A percentile compares a stretch with the other conserved stretches of the same genome.
Evolutionary conservation across 2,329 filamentous ascomycete genomes (phyloP).

Genomic region (Pyrenochaeta sp.): DNA sequence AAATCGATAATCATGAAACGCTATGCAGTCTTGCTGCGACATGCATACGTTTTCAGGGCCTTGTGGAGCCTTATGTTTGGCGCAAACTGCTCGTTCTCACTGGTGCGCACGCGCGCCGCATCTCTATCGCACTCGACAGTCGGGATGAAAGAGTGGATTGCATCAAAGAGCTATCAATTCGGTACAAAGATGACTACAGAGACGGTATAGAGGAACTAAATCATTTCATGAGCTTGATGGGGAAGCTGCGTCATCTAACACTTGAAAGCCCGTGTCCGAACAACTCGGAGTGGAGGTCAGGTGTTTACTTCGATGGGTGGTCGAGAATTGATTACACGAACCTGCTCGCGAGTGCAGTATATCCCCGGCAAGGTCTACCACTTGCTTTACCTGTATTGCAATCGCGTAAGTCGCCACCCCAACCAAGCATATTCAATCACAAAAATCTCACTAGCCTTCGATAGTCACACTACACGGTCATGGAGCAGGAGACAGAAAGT

Average conservation of each 20-base stretch:
- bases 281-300: slow-evolving; percentile 39
- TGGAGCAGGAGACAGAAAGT: slow-evolving; percentile 36
- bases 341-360: slow-evolving; percentile 36
- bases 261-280: slow-evolving; percentile 49
- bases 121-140: slow-evolving; percentile 33
- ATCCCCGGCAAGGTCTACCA: slow-evolving; percentile 22
- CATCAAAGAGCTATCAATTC: slow-evolving; percentile 41
- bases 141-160: slow-evolving; percentile 32
- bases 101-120: slow-evolving; percentile 33
- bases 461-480: slow-evolving; percentile 47
- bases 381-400: slow-evolving; percentile 38
- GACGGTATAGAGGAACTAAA: slow-evolving; percentile 43
- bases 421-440: neutral
- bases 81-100: slow-evolving; percentile 36
- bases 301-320: slow-evolving; percentile 34
- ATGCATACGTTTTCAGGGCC: slow-evolving; percentile 38
- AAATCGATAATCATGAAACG: slow-evolving; percentile 30
- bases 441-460: slow-evolving; percentile 12
- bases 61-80: slow-evolving; percentile 48
- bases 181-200: slow-evolving; percentile 31
- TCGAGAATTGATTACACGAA: slow-evolving; percentile 44
- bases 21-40: slow-evolving; percentile 43
- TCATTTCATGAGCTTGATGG: slow-evolving; percentile 35
- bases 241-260: slow-evolving; percentile 39
- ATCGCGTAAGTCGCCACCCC: slow-evolving; percentile 32